These are phyloP conservation scores for Ceratocystis colombiana DNA, from an alignment of 2,329 filamentous ascomycete species.

Conservation along the genomic window DNA sequence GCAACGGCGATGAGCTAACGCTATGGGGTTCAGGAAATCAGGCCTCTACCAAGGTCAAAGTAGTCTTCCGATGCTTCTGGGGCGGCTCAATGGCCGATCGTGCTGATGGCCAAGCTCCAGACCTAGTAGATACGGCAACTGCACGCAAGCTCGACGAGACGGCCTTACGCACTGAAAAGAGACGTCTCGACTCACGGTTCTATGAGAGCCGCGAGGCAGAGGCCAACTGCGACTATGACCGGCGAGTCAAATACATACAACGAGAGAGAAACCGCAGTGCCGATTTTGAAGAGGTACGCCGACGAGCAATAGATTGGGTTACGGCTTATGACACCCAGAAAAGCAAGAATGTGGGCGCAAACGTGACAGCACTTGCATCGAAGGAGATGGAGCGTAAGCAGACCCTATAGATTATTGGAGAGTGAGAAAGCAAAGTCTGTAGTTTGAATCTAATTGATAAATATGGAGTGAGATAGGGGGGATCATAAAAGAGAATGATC, in stretches of 20 bases:
- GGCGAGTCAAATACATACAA: conserved; percentile 36
- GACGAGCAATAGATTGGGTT: conserved; percentile 39
- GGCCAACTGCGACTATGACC: conserved; percentile 38
- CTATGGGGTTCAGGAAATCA: conserved; percentile 50
- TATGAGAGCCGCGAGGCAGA: conserved; percentile 37
- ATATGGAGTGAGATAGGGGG: too few relatives aligned
- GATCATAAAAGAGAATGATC: too few relatives aligned
- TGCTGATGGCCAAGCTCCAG: conserved; percentile 28
- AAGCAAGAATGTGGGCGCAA: background rate
- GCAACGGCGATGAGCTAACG: conserved; percentile 66
- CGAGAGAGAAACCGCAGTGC: conserved; percentile 42
- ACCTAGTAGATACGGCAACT: conserved; percentile 29
- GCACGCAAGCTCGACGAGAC: conserved; percentile 42
- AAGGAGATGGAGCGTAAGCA: conserved; percentile 20
- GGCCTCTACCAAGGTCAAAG: conserved; percentile 37
- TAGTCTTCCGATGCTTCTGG: conserved; percentile 47
- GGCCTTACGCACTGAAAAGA: conserved; percentile 39
- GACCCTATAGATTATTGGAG: conserved; percentile 15
- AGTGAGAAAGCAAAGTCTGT: background rate
- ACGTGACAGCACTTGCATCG: background rate
- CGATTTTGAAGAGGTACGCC: conserved; percentile 41
- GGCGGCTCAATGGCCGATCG: conserved; percentile 41
- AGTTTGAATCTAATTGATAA: too few relatives aligned
- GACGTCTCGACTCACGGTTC: conserved; percentile 36
- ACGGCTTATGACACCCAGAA: conserved; percentile 23